Base-by-base conservation (phyloP, 2,329 filamentous ascomycete genomes). In the Lasiodiplodia sp. region DNA sequence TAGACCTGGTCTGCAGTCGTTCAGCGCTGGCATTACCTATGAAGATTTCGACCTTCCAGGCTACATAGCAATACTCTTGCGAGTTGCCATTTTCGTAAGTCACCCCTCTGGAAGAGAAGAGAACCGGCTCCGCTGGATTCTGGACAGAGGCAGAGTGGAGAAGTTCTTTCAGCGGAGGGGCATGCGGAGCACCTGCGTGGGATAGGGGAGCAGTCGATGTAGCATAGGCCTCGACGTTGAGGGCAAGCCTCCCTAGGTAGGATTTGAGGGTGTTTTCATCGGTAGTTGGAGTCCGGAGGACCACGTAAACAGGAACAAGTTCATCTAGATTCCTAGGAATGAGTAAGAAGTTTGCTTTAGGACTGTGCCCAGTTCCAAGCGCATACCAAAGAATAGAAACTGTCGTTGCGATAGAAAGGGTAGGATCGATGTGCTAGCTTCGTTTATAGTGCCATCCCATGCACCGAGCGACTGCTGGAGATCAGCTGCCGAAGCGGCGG, bases 331-430 rank as follows among this genome's bases (percentile, higher is more conserved):
- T 75, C 82, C 81, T 86, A 80, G 73, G 73, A 40, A 80, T 86
- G 79, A 86, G 86, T 83, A 83, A 85, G 81, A 83, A 72, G 75
- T 69, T 51, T 64, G 52, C 69, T 74, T 81, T 83, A 75, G 72
- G 73, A 75, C 72, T 80, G 79, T 81, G 74, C 75, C 71, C 72
- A 72, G 75, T 70, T 72, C 72, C 74, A 73, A 69, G 63, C 66
- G 69, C 87, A 72, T 83, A 93, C 92, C 92, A 75, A 94, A 93
- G 76, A 92, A 91, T 49, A 94, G 82, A 67, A 86, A 85, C 49
- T 90, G 85, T 72, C 91, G 85, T 73, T 88, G 86, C 53, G 87
- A 81, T 74, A 93, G 84, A 21, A 85, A 85, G 64, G 88, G 84
- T 52, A 91, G 65, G 38, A 83, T 70, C 83, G 80, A 72, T 81